Percentiles rank a stretch among this genome's conserved stretches.
These are phyloP conservation scores for Cryphonectria nitschkei DNA, from an alignment of 2,329 filamentous ascomycete genomes.

Conservation along the genomic window DNA sequence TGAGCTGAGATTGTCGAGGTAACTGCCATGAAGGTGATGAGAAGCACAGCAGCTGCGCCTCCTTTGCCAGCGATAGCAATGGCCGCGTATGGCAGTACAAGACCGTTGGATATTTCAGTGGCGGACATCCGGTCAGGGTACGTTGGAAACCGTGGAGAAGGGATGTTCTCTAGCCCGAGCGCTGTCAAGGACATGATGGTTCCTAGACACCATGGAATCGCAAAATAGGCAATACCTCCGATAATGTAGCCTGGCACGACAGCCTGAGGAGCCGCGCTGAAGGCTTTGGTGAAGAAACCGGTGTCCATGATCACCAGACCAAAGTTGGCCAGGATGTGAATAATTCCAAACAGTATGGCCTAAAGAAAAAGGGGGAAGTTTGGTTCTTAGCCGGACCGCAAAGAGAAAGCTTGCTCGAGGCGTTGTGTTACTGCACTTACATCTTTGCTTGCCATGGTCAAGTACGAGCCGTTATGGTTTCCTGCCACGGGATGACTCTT, in stretches of 20 bases:
- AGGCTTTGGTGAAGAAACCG: conserved; percentile 57
- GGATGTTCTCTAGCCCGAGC: conserved; percentile 49
- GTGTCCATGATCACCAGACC: conserved; percentile 59
- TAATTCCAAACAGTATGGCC: conserved; percentile 54
- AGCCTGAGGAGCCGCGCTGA: conserved; percentile 49
- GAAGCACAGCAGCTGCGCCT: conserved; percentile 68
- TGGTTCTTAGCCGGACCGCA: background rate
- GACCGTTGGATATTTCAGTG: conserved; percentile 66
- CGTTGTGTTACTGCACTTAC: conserved; percentile 31
- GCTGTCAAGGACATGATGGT: conserved; percentile 54
- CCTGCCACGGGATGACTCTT: conserved; percentile 51
- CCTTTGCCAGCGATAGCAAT: conserved; percentile 71
- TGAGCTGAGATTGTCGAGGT: conserved; percentile 60
- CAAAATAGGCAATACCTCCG: conserved; percentile 57
- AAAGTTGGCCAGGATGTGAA: conserved; percentile 54
- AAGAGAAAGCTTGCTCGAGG: background rate
- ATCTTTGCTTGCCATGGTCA: conserved; percentile 59
- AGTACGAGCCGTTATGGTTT: conserved; percentile 56
- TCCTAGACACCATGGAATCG: conserved; percentile 57
- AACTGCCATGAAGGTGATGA: conserved; percentile 79
- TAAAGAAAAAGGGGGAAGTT: conserved; percentile 28
- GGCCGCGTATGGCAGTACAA: conserved; percentile 72
- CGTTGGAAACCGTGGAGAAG: conserved; percentile 51
- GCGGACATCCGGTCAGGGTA: conserved; percentile 50
- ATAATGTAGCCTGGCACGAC: conserved; percentile 56